Evolutionary conservation across 345 rosid genomes (phyloP).

Genomic region (Lumnitzera littorea): DNA sequence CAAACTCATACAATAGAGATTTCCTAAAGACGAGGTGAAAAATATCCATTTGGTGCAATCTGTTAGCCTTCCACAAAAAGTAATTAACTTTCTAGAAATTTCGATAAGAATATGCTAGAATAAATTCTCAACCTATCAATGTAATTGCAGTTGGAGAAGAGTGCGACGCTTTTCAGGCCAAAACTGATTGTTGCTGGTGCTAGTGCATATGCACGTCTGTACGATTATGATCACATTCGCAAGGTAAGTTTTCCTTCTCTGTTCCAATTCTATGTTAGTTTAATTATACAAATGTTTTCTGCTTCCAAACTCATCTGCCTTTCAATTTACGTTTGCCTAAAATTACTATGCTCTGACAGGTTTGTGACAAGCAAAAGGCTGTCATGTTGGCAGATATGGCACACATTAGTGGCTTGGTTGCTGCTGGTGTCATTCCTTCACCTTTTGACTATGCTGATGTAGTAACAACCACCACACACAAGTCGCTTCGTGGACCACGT

Average conservation of each 20-base stretch:
- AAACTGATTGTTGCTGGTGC: conserved; percentile 97
- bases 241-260: conserved; percentile 37
- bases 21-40: no score
- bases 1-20: no score
- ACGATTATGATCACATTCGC: conserved; percentile 86
- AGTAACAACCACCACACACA: conserved; percentile 97
- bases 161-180: conserved; percentile 90
- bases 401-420: conserved; percentile 95
- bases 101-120: not conserved
- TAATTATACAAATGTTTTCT: not conserved
- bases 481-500: conserved; percentile 98
- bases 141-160: conserved; percentile 76
- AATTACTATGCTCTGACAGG: conserved; percentile 34
- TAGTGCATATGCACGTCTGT: conserved; percentile 90
- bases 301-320: not conserved
- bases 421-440: conserved; percentile 93
- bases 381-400: conserved; percentile 96
- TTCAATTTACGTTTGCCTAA: conserved; percentile 1
- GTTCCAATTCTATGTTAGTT: not conserved
- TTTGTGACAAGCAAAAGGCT: conserved; percentile 97
- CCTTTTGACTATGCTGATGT: conserved; percentile 99
- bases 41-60: no score
- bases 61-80: no score
- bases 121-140: not conserved
- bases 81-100: no score